Base-by-base conservation (phyloP, 371 early-diverging fungal genomes). In the Phascolomyces articulosus region DNA sequence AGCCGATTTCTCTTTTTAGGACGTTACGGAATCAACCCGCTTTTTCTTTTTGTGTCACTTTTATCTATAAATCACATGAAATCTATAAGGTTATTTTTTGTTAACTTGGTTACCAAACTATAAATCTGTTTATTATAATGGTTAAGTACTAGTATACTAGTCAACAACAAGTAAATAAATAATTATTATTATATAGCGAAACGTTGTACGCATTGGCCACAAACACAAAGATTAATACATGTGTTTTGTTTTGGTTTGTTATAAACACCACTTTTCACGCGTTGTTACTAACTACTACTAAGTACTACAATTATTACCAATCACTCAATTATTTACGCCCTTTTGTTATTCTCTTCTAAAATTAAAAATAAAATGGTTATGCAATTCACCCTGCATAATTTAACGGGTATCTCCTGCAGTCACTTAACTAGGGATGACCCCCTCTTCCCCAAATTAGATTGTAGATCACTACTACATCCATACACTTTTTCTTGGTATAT, bases 191-290 rank as follows among this genome's bases (percentile, higher is more conserved):
- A 23, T n/a, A 28, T 51, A 51, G 51, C n/a, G n/a, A 24, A 20
- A 51, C 9, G 51, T 51, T 7, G 51, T 51, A 51, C 51, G 51
- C 51, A 51, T 51, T 51, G 51, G 51, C 51, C 51, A 51, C 51
- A 51, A 51, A 51, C 23, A 23, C 6, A 34, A 9, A 11, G 6
- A 9, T 34, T 34, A 9, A 9, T 34, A 47, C 47, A 16, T 20
- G 47, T 20, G 47, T 47, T 16, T 47, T 47, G 16, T 47, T n/a
- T 47, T 51, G 23, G 51, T 24, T 23, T n/a, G 26, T 15, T 23
- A 24, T n/a, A 6, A 16, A 0, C 8, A 44, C 44, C 44, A 44
- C 6, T 34, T 34, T 34, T 34, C 11, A 9, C 34, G 11, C 34
- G n/a, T n/a, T n/a, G n/a, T n/a, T n/a, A n/a, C n/a, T n/a, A n/a